Evolutionary conservation across 768 basidiomycete genomes (phyloP), one percentile per base, ranked within the genome.

Genomic region (Serendipita sp.): DNA sequence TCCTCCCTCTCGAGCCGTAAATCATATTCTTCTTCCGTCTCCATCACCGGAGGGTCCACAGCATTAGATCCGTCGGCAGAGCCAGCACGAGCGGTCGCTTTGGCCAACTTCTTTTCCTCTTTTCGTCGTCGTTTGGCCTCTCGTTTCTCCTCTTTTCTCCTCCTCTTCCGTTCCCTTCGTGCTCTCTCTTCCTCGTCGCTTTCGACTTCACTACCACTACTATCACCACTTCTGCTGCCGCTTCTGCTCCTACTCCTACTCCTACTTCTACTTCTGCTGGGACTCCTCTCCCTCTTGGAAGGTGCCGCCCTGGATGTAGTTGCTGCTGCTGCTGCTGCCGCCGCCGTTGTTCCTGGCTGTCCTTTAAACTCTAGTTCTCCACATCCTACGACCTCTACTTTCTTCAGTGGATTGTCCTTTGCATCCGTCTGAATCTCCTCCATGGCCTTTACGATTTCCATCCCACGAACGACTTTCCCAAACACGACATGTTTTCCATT

Each of bases 281-380:
- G 18, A 51, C 48, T 51, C 30, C 48, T 18, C 16, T 51, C 48
- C 8, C 48, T 18, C 48, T 51, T 51, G 8, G 5, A 8, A 32
- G 48, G 16, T 16, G 48, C 5, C 5, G 48, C n/a, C 35, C 10
- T 24, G 16, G 56, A 7, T 1, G 48, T 32, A 5, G 48, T 32
- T 18, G 48, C 16, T 5, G 60, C 45, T 34, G 54, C 46, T 18
- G 48, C 16, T 5, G 60, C 45, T 34, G 54, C 46, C 7, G 64
- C 45, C 3, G 66, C 1, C 24, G 24, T 24, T 1, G 24, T 24
- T 66, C 24, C 65, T 58, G 4, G 69, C 64, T 13, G 70, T 67
- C 79, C 80, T 65, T 80, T 81, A 10, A 90, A 78, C 72, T 90
- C 86, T 44, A 95, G 83, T 71, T 95, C 92, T 10, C 92, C 92